phyloP scores from a whole-genome alignment of 306 rosid species.

The Cicer bijugum region DNA sequence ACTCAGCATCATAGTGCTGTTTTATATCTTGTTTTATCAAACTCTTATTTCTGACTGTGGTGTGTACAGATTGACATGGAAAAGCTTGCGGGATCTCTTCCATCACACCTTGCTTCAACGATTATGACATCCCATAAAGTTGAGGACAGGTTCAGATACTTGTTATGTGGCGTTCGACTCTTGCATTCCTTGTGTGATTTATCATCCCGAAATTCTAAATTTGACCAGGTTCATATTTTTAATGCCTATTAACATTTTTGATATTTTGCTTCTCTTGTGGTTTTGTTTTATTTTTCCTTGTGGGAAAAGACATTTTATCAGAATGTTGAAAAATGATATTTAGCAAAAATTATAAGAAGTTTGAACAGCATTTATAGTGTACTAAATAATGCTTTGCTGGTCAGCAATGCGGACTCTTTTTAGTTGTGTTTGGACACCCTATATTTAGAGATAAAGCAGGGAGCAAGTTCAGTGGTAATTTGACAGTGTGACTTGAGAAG shows the following conservation, averaged over 20 bases:
- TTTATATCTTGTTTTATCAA: constrained; percentile 36
- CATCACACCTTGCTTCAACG: constrained; percentile 75
- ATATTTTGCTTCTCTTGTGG: constrained; percentile 37
- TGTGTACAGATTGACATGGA: constrained; percentile 80
- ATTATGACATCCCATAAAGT: constrained; percentile 63
- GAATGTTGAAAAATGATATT: constrained; percentile 38
- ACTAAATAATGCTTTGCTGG: constrained; percentile 25
- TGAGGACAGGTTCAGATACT: constrained; percentile 66
- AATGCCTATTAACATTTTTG: constrained; percentile 13
- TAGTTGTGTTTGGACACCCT: constrained; percentile 8
- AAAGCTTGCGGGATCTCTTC: constrained; percentile 79
- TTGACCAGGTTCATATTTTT: constrained; percentile 75
- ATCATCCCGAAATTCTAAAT: constrained; percentile 78
- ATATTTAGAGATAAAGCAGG: constrained; percentile 34
- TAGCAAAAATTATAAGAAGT: constrained; percentile 3
- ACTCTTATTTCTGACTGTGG: constrained; percentile 41
- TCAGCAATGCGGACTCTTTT: neutral
- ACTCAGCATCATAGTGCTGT: constrained; percentile 36
- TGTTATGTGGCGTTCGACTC: constrained; percentile 76
- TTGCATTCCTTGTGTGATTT: constrained; percentile 90
- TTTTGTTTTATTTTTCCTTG: constrained; percentile 36
- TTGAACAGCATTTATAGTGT: constrained; percentile 24
- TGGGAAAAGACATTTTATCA: constrained; percentile 8
- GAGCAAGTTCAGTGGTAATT: constrained; percentile 35
- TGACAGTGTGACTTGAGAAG: constrained; percentile 1